phyloP scores from a whole-genome alignment of 345 rosid species.

The Euphorbia lathyris region DNA sequence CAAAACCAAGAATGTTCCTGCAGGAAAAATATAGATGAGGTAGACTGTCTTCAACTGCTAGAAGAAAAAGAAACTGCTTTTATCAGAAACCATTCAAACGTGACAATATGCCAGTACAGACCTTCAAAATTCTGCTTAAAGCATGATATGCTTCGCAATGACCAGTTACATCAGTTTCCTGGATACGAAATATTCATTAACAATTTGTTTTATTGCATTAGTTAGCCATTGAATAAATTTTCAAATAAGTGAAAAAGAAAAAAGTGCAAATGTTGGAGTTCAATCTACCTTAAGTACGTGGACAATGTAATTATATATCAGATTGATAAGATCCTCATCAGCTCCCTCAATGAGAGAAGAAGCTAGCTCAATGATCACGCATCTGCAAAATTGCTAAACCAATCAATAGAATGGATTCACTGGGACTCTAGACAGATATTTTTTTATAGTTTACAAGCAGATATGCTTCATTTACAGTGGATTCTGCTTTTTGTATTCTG shows the following conservation, averaged over 20 bases:
- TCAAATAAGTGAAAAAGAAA: not conserved
- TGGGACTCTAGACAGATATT: not conserved
- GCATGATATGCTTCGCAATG: constrained; percentile 67
- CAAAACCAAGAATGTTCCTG: constrained; percentile 81
- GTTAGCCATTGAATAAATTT: not conserved
- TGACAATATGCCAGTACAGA: constrained; percentile 24
- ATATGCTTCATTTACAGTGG: not conserved
- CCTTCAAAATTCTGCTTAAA: constrained; percentile 72
- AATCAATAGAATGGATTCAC: not conserved
- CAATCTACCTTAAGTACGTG: constrained; percentile 55
- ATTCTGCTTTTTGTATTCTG: not conserved
- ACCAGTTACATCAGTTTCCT: constrained; percentile 51
- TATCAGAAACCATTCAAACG: constrained; percentile 8
- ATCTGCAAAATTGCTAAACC: constrained; percentile 15
- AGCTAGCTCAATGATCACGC: constrained; percentile 56
- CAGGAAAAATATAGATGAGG: constrained; percentile 27
- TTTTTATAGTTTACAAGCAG: not conserved
- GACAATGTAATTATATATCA: constrained; percentile 58
- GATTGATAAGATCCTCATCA: constrained; percentile 56
- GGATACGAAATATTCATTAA: constrained; percentile 23
- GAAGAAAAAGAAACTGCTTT: not conserved
- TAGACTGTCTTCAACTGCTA: constrained; percentile 14
- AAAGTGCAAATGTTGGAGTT: not conserved
- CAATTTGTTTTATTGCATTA: not conserved
- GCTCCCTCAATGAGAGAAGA: constrained; percentile 74